A percentile compares a stretch with the other conserved stretches of the same genome.
These are phyloP conservation scores for Candida ortonii DNA, from an alignment of 805 yeast genomes.

Conservation along the genomic window DNA sequence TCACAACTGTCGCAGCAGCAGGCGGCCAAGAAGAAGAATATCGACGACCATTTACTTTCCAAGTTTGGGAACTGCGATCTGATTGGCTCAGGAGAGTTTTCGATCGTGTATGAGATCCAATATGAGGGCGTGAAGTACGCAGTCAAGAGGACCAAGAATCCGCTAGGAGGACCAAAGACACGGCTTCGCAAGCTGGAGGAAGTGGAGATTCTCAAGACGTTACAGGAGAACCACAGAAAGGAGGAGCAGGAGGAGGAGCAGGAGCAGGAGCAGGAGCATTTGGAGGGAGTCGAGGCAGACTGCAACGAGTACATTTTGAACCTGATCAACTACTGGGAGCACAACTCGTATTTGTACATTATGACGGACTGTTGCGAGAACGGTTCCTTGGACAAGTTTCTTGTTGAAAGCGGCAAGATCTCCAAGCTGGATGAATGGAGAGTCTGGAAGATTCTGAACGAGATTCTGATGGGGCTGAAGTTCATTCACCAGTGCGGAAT, in stretches of 20 bases:
- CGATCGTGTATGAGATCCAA: slow-evolving; percentile 79
- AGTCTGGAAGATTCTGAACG: slow-evolving; percentile 93
- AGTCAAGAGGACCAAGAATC: slow-evolving; percentile 79
- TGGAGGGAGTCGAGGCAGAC: slow-evolving; percentile 40
- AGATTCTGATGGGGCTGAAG: slow-evolving; percentile 72
- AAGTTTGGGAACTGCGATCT: slow-evolving; percentile 64
- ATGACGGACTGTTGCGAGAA: slow-evolving; percentile 94
- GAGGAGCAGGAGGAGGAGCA: slow-evolving; percentile 13
- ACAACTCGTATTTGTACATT: slow-evolving; percentile 70
- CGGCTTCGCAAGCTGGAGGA: slow-evolving; percentile 66
- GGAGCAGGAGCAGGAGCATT: slow-evolving; percentile 10
- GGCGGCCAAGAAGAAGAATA: slow-evolving; percentile 14
- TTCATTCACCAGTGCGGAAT: slow-evolving; percentile 76
- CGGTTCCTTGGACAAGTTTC: slow-evolving; percentile 80
- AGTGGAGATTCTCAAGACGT: slow-evolving; percentile 59
- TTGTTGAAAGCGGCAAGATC: slow-evolving; percentile 71
- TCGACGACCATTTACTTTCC: slow-evolving; percentile 44
- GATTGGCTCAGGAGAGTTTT: slow-evolving; percentile 86
- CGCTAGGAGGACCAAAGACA: slow-evolving; percentile 55
- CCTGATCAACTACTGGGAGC: slow-evolving; percentile 84
- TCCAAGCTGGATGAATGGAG: slow-evolving; percentile 92
- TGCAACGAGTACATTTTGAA: slow-evolving; percentile 78
- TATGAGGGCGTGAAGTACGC: slow-evolving; percentile 73
- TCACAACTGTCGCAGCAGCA: slow-evolving; percentile 13
- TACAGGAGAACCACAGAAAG: slow-evolving; percentile 37